Evolutionary conservation across 2,329 filamentous ascomycete genomes (phyloP).

Genomic region (Parascedosporium putredinis): DNA sequence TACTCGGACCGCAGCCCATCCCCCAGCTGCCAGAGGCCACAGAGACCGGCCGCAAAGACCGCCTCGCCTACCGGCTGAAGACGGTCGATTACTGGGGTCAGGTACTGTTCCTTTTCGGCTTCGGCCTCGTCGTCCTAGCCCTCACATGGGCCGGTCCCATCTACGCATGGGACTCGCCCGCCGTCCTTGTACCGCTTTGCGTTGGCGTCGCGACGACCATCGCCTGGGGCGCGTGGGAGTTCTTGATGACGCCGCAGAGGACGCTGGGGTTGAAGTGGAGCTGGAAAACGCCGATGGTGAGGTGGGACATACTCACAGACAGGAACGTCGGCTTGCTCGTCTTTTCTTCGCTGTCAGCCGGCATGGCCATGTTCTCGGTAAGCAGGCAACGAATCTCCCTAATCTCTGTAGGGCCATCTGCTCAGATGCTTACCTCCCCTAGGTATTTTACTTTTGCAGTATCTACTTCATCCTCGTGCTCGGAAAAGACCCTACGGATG

Average conservation of each 20-base stretch:
- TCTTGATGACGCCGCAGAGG: conserved; percentile 39
- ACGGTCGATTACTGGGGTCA: conserved; percentile 48
- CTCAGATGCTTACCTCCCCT: conserved; percentile 29
- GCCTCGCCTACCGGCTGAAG: conserved; percentile 34
- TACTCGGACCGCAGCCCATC: conserved; percentile 41
- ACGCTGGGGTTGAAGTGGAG: conserved; percentile 37
- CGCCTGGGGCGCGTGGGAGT: conserved; percentile 40
- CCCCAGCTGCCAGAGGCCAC: conserved; percentile 32
- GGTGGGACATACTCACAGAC: conserved; percentile 45
- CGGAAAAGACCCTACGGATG: conserved; percentile 35
- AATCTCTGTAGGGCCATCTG: conserved; percentile 16
- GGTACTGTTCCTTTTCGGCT: conserved; percentile 42
- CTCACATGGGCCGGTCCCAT: conserved; percentile 45
- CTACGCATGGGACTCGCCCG: conserved; percentile 38
- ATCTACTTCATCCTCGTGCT: conserved; percentile 57
- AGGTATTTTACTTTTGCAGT: conserved; percentile 52
- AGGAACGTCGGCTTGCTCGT: conserved; percentile 52
- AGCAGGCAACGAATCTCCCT: conserved; percentile 11
- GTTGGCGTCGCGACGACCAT: conserved; percentile 30
- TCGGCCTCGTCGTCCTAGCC: conserved; percentile 42
- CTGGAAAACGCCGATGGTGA: conserved; percentile 51
- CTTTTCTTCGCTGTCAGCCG: conserved; percentile 49
- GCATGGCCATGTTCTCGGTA: conserved; percentile 41
- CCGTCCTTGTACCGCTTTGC: conserved; percentile 38
- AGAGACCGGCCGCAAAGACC: conserved; percentile 19